Conservation (phyloP, 2,329 filamentous ascomycete genomes). For the Penicillium sp. region DNA sequence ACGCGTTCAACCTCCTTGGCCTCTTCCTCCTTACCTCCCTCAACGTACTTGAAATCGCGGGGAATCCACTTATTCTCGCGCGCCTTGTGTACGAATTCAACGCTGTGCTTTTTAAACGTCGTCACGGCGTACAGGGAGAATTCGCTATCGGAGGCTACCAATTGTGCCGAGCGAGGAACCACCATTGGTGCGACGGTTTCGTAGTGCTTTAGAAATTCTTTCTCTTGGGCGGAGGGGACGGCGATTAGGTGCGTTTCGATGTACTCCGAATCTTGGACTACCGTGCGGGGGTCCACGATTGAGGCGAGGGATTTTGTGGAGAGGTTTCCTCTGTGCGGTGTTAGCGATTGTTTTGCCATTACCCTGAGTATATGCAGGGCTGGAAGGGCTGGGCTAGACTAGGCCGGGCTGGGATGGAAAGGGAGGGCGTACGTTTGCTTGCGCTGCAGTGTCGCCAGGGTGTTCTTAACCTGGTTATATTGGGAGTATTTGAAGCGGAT, state of each 20-base stretch:
- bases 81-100: constrained; percentile 89
- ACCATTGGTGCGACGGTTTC: constrained; percentile 90
- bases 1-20: constrained; percentile 82
- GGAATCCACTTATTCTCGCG: constrained; percentile 94
- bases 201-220: constrained; percentile 88
- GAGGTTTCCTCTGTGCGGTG: constrained; percentile 74
- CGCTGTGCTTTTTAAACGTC: constrained; percentile 87
- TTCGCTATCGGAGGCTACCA: constrained; percentile 85
- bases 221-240: constrained; percentile 77
- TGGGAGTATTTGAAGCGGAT: constrained; percentile 93
- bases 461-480: constrained; percentile 90
- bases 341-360: too few relatives aligned
- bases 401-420: too few relatives aligned
- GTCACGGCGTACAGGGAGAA: constrained; percentile 88
- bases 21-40: constrained; percentile 88
- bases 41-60: constrained; percentile 88
- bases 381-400: too few relatives aligned
- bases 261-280: constrained; percentile 92
- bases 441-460: constrained; percentile 77
- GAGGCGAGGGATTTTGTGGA: constrained; percentile 91
- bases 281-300: constrained; percentile 77
- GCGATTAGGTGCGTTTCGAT: constrained; percentile 94
- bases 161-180: constrained; percentile 81
- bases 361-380: too few relatives aligned
- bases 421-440: constrained; percentile 73